Evolutionary conservation across 2,329 filamentous ascomycete genomes (phyloP), one percentile per base, ranked within the genome.

Genomic region (Nectriaceae sp.): DNA sequence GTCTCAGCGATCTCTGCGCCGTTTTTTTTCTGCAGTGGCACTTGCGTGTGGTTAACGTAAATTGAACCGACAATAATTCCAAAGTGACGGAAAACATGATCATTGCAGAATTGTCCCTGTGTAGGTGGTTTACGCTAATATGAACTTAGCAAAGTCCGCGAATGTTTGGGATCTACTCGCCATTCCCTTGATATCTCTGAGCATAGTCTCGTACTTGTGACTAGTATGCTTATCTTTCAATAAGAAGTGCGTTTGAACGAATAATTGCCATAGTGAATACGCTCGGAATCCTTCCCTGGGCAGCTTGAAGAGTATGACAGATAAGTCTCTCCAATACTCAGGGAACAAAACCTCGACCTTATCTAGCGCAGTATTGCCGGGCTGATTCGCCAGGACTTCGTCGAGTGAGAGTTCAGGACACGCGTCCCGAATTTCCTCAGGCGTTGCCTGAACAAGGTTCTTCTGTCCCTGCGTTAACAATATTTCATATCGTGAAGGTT

Each of bases 201-300:
- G 2, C 8, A 54, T 21, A 11, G 13, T 16, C 3, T 19, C 18
- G 8, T 50, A 52, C 4, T 20, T 11, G 1, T n/a, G 11, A 3
- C 26, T 5, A 5, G 33, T 13, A 3, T 33, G 4, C 8, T 10
- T 36, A 11, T 46, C 21, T 1, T 55, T 24, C 21, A 53, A 40
- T 13, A 53, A 16, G 4, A 51, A 24, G 6, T 47, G 40, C 8
- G 50, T 51, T 50, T 60, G 55, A 15, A 54, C 18, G 20, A 53
- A 60, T 4, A 43, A 26, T 41, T 60, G 52, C 50, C 49, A 55
- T 3, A 52, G 15, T 4, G 54, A 16, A 38, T 47, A 60, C 2
- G 47, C 50, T 13, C 56, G 47, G 4, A 59, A 19, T 3, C 46
- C 46, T 13, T 40, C 31, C 24, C 47, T 47, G 1, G 41, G 37